Conservation (phyloP, 2,329 filamentous ascomycete species). For the Diplocarpon mali region DNA sequence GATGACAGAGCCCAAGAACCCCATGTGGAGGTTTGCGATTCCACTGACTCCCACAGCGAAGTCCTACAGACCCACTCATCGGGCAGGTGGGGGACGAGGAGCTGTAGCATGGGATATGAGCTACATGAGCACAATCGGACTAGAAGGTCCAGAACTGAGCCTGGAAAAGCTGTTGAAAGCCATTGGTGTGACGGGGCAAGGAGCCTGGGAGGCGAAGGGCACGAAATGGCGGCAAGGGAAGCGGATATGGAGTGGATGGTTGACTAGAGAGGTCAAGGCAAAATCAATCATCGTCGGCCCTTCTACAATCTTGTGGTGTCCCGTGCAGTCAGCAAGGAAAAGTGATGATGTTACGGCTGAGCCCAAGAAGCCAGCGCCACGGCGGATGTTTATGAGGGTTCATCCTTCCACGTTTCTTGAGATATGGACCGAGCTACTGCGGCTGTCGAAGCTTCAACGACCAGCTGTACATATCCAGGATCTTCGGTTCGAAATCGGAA, state of each 20-base stretch:
- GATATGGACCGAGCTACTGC: conserved; percentile 50
- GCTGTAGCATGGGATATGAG: conserved; percentile 87
- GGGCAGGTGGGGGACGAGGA: conserved; percentile 63
- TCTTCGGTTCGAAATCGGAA: conserved; percentile 60
- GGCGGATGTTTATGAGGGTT: conserved; percentile 56
- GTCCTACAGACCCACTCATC: conserved; percentile 77
- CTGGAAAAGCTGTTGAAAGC: conserved; percentile 55
- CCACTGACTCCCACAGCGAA: conserved; percentile 82
- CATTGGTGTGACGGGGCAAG: conserved; percentile 50
- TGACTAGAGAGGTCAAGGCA: conserved; percentile 44
- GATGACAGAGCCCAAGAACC: conserved; percentile 69
- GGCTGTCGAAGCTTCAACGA: conserved; percentile 47
- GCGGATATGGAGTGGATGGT: conserved; percentile 45
- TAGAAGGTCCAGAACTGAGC: conserved; percentile 56
- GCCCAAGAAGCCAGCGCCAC: conserved; percentile 29
- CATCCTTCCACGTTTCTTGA: conserved; percentile 72
- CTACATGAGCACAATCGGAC: conserved; percentile 76
- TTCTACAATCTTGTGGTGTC: conserved; percentile 65
- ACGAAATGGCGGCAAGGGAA: conserved; percentile 60
- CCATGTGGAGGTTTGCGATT: conserved; percentile 84
- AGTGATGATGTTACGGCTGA: conserved; percentile 25
- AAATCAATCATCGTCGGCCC: conserved; percentile 53
- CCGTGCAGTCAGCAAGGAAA: conserved; percentile 12
- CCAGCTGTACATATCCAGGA: conserved; percentile 54
- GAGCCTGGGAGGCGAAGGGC: conserved; percentile 52